Evolutionary conservation across 805 yeast genomes (phyloP).

Genomic region (Debaryomyces castellii): DNA sequence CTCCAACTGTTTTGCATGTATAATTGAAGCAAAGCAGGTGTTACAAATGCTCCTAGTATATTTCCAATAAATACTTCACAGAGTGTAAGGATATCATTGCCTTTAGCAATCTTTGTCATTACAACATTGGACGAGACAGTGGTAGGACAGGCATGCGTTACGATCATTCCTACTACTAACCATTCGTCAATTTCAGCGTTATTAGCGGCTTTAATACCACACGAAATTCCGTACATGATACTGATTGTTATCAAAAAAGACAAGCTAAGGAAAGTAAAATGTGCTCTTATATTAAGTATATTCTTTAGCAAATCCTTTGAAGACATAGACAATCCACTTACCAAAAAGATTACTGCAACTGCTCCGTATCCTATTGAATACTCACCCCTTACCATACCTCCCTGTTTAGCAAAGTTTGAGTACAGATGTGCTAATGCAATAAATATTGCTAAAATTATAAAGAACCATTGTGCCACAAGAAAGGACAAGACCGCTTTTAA

Average conservation of each 20-base stretch:
- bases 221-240: constrained; percentile 69
- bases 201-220: constrained; percentile 60
- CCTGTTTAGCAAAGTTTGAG: constrained; percentile 82
- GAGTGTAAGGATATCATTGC: constrained; percentile 73
- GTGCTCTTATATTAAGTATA: constrained; percentile 79
- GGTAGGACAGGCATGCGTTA: constrained; percentile 87
- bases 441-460: constrained; percentile 66
- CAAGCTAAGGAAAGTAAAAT: constrained; percentile 61
- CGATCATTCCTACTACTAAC: constrained; percentile 78
- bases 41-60: constrained; percentile 78
- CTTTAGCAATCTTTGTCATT: constrained; percentile 85
- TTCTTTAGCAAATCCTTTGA: constrained; percentile 61
- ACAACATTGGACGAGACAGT: constrained; percentile 91
- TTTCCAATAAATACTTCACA: constrained; percentile 88
- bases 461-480: constrained; percentile 66
- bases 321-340: constrained; percentile 78
- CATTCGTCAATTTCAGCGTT: constrained; percentile 65
- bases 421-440: constrained; percentile 73
- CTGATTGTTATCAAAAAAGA: constrained; percentile 69
- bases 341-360: constrained; percentile 79
- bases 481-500: constrained; percentile 14
- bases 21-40: constrained; percentile 83
- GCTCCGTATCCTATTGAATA: constrained; percentile 83
- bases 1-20: constrained; percentile 58
- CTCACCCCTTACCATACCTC: constrained; percentile 67